These are phyloP conservation scores for Ceriops decandra DNA, from an alignment of 345 rosid genomes.

Conservation along the genomic window DNA sequence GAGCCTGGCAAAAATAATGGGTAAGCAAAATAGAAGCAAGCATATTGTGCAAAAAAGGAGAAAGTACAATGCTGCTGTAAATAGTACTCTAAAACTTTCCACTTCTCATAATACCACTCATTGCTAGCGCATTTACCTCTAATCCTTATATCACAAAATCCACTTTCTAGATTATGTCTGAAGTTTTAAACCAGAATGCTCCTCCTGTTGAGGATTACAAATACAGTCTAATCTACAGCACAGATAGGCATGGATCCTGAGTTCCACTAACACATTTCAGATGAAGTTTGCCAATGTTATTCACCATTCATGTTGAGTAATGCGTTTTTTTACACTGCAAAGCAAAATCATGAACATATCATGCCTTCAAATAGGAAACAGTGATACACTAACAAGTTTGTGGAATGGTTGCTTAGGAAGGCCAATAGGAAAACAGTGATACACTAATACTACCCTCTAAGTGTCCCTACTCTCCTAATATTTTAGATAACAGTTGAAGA, in stretches of 20 bases:
- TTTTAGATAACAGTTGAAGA: neutral
- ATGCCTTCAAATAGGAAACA: no score
- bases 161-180: neutral
- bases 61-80: no score
- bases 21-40: constrained; percentile 2
- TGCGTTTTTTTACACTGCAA: no score
- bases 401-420: neutral
- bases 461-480: no score
- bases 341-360: no score
- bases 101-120: neutral
- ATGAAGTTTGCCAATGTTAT: no score
- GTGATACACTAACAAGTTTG: no score
- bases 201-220: neutral
- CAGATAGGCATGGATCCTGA: neutral
- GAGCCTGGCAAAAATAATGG: constrained; percentile 49
- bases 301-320: no score
- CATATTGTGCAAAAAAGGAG: no score
- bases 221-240: neutral
- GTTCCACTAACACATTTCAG: neutral
- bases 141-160: neutral
- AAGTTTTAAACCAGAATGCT: constrained; percentile 1
- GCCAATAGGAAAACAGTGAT: neutral
- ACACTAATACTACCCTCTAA: no score
- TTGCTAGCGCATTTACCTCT: neutral
- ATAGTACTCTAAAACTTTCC: neutral